Base-by-base conservation (phyloP, 805 yeast genomes). In the Wickerhamiella kazuoi region DNA sequence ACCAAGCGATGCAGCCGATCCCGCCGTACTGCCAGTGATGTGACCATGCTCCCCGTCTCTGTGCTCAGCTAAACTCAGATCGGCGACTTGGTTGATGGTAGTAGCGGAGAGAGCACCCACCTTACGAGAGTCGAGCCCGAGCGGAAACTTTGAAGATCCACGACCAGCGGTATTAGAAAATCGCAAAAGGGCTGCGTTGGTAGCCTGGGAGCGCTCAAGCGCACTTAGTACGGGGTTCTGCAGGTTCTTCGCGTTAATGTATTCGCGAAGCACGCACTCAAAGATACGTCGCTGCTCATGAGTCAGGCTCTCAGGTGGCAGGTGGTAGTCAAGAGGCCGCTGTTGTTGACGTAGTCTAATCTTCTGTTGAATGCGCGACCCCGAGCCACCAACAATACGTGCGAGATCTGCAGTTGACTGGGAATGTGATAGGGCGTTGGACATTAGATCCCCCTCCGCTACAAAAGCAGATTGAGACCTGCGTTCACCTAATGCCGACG, bases 241-340 rank as follows among this genome's bases (percentile, higher is more conserved):
- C 15, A 36, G 20, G 11, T 34, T 18, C 16, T 32, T 33, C 16
- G 35, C 15, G 23, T 42, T 42, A 23, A 37, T 26, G 23, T 42
- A 42, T 26, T 40, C 37, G 23, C 29, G 34, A 19, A 40, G 28
- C 2, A 41, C 38, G 19, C 39, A 30, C 18, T 42, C 42, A 29
- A 29, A 23, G 17, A 31, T 40, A 4, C 39, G 34, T 5, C 35
- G 40, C 13, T 30, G 37, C 2, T 23, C 31, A 13, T 23, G 21
- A 6, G 32, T 20, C 18, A 30, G 26, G 62, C 94, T 80, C 73
- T 87, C 97, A 54, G 95, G 87, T 84, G 68, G 87, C 75, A 90
- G 90, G 63, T 90, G 98, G 93, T 93, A 90, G 76, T 90, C 98
- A 8, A 20, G n/a, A 7, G 26, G 35, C 26, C 24, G 19, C 35